Evolutionary conservation across 2,329 filamentous ascomycete genomes (phyloP).

Genomic region (Chaetomium strumarium): DNA sequence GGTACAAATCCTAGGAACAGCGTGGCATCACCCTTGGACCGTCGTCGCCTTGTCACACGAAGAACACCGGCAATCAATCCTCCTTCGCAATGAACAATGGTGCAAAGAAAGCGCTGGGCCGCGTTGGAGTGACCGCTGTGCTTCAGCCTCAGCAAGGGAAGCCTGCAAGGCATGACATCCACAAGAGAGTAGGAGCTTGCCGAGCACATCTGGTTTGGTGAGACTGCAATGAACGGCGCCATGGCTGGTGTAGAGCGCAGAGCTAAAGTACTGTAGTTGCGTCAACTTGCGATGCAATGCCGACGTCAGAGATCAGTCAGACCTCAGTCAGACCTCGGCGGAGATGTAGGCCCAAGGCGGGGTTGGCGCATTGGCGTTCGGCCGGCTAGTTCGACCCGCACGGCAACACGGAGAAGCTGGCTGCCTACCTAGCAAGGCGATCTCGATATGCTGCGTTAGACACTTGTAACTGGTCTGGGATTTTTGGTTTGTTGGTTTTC

Average conservation of each 20-base stretch:
- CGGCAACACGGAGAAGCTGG: not conserved
- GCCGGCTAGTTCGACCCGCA: not conserved
- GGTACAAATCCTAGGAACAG: constrained; percentile 3
- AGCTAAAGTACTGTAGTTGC: no score
- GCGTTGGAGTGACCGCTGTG: not conserved
- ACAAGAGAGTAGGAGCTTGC: no score
- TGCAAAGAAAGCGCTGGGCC: not conserved
- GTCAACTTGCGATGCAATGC: no score
- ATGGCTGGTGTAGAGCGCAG: no score
- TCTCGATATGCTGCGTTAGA: not conserved
- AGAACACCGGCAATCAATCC: constrained; percentile 15
- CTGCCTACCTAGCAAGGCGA: not conserved
- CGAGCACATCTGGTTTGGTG: no score
- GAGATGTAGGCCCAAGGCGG: not conserved
- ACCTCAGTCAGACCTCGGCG: not conserved
- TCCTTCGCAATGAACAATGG: not conserved
- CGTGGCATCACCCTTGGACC: constrained; percentile 3
- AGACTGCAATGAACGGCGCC: no score
- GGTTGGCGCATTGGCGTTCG: not conserved
- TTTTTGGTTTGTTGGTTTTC: constrained; percentile 9
- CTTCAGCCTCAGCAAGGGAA: not conserved
- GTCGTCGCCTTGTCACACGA: constrained; percentile 16
- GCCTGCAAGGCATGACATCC: no score
- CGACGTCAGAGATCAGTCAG: no score
- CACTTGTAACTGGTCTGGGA: constrained; percentile 1